These are phyloP conservation scores for Fraxinus excelsior DNA, from an alignment of 257 asterid genomes.

Conservation along the genomic window DNA sequence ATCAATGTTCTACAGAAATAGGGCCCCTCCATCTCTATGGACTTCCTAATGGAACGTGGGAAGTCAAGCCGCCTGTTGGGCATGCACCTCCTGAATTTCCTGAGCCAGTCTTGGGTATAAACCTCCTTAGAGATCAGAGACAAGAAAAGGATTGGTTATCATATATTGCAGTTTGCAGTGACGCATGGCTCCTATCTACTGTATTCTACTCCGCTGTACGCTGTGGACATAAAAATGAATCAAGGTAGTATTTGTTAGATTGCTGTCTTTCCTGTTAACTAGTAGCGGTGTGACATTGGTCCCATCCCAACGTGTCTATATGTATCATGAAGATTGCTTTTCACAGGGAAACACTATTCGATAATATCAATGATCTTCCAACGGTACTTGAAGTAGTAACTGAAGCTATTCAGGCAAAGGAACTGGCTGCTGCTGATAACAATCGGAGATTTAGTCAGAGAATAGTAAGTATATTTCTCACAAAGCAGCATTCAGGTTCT, in stretches of 20 bases:
- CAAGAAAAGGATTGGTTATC: slow-evolving; percentile 68
- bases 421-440: neutral
- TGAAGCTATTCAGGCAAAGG: neutral
- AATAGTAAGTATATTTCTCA: neutral
- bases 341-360: neutral
- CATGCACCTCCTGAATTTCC: slow-evolving; percentile 86
- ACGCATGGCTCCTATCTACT: slow-evolving; percentile 76
- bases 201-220: slow-evolving; percentile 76
- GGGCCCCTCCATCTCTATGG: slow-evolving; percentile 73
- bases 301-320: neutral
- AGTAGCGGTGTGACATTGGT: too few species aligned
- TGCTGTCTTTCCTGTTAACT: too few species aligned
- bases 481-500: too few species aligned
- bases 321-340: too few species aligned
- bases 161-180: slow-evolving; percentile 77
- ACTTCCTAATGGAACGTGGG: slow-evolving; percentile 75
- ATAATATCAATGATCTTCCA: neutral
- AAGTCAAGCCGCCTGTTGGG: slow-evolving; percentile 72
- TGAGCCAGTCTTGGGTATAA: slow-evolving; percentile 82
- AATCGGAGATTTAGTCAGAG: neutral
- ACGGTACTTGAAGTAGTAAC: neutral
- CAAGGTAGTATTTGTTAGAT: slow-evolving; percentile 47
- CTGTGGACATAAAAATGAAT: slow-evolving; percentile 63
- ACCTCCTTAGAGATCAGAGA: slow-evolving; percentile 80
- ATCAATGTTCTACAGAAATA: slow-evolving; percentile 40